phyloP scores from a whole-genome alignment of 768 basidiomycete species.

The Leccinum arenicola region DNA sequence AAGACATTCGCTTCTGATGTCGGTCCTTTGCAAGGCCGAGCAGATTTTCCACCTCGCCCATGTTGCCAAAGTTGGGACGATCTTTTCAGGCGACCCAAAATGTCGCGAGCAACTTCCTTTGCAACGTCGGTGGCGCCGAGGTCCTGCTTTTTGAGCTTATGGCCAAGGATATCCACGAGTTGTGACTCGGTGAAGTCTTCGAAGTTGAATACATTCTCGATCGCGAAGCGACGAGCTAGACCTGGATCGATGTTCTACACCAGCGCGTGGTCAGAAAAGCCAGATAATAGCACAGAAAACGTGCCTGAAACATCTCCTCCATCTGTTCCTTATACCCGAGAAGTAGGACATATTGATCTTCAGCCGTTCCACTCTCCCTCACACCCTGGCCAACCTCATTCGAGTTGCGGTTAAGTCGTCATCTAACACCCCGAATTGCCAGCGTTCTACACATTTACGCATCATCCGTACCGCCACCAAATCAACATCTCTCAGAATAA shows the following conservation, averaged over 20 bases:
- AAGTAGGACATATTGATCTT: slow-evolving; percentile 65
- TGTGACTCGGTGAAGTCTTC: slow-evolving; percentile 59
- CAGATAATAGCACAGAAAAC: neutral
- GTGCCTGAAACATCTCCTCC: slow-evolving; percentile 71
- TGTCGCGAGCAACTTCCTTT: slow-evolving; percentile 53
- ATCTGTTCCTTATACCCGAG: slow-evolving; percentile 66
- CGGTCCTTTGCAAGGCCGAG: slow-evolving; percentile 48
- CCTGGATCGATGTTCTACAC: slow-evolving; percentile 68
- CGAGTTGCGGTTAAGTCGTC: too few relatives aligned
- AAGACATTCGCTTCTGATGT: slow-evolving; percentile 40
- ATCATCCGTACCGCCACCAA: too few relatives aligned
- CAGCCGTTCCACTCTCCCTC: slow-evolving; percentile 17
- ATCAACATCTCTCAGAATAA: too few relatives aligned
- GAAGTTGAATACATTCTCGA: slow-evolving; percentile 68
- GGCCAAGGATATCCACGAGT: slow-evolving; percentile 48
- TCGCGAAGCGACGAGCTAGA: slow-evolving; percentile 60
- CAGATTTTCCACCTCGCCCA: slow-evolving; percentile 61
- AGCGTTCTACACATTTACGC: too few relatives aligned
- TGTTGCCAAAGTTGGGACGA: slow-evolving; percentile 65
- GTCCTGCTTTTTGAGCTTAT: slow-evolving; percentile 57
- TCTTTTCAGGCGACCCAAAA: slow-evolving; percentile 32
- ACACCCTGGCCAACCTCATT: too few relatives aligned
- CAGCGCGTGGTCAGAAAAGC: neutral
- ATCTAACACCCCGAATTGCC: too few relatives aligned
- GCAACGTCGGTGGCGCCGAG: slow-evolving; percentile 54